These are phyloP conservation scores for Sanghuangporus baumii DNA, from an alignment of 1,284 basidiomycete genomes.

Conservation along the genomic window DNA sequence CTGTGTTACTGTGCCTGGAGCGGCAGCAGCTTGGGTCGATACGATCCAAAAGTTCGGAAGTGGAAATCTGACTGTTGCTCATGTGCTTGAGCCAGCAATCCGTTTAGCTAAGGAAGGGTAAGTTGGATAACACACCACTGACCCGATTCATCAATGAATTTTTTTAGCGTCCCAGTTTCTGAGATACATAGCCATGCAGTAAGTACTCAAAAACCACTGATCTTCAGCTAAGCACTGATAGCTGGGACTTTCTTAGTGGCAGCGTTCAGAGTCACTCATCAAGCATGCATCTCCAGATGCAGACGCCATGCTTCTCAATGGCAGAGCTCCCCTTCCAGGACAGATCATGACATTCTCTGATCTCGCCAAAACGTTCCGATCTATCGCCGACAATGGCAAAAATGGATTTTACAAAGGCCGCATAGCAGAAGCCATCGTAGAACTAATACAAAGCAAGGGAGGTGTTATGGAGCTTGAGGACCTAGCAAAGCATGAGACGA, in stretches of 20 bases:
- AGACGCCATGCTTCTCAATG: slow-evolving; percentile 80
- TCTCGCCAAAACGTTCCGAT: slow-evolving; percentile 80
- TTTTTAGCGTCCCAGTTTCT: slow-evolving; percentile 64
- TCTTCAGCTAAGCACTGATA: background rate
- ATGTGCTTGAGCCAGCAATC: slow-evolving; percentile 88
- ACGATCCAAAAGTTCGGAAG: slow-evolving; percentile 81
- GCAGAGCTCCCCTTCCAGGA: slow-evolving; percentile 73
- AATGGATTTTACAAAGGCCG: slow-evolving; percentile 91
- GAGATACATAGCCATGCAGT: slow-evolving; percentile 68
- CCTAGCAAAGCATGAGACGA: slow-evolving; percentile 72
- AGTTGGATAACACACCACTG: slow-evolving; percentile 15
- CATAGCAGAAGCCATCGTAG: slow-evolving; percentile 85
- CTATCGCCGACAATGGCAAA: slow-evolving; percentile 76
- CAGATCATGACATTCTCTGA: slow-evolving; percentile 75
- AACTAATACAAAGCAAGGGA: slow-evolving; percentile 75
- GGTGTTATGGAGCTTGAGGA: slow-evolving; percentile 90
- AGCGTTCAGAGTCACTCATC: slow-evolving; percentile 67
- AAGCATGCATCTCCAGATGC: slow-evolving; percentile 79
- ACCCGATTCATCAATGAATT: background rate
- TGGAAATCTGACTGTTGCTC: slow-evolving; percentile 69
- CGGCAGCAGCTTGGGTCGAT: slow-evolving; percentile 91
- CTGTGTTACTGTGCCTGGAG: slow-evolving; percentile 89
- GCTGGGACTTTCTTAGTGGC: slow-evolving; percentile 49
- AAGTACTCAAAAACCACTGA: slow-evolving; percentile 22
- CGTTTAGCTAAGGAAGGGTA: slow-evolving; percentile 83